Evolutionary conservation across 2,329 filamentous ascomycete species (phyloP).

Genomic region (Exophiala dermatitidis): DNA sequence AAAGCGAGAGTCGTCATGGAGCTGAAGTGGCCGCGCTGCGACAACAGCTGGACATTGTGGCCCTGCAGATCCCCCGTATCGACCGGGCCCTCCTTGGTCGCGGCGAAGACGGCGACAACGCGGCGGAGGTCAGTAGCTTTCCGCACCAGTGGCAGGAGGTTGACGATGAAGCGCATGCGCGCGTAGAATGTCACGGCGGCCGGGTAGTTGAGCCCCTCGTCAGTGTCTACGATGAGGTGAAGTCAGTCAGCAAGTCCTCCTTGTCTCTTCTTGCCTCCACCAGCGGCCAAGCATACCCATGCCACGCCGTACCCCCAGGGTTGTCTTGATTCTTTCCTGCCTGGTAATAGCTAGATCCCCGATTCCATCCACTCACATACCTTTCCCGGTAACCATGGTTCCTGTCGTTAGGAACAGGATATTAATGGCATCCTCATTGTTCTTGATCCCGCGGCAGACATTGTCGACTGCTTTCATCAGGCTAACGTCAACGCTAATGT

Average conservation of each 20-base stretch:
- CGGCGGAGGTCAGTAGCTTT: slow-evolving; percentile 44
- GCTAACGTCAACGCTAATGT: slow-evolving; percentile 45
- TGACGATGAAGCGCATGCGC: slow-evolving; percentile 32
- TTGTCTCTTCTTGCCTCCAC: too few species aligned
- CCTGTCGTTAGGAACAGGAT: slow-evolving; percentile 31
- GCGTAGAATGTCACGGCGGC: slow-evolving; percentile 30
- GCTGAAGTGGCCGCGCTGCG: slow-evolving; percentile 42
- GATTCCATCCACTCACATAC: slow-evolving; percentile 8
- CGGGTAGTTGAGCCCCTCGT: slow-evolving; percentile 28
- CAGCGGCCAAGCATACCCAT: too few species aligned
- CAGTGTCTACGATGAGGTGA: slow-evolving; percentile 25
- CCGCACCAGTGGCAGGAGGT: slow-evolving; percentile 39
- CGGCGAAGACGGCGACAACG: slow-evolving; percentile 50
- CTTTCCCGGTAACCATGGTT: slow-evolving; percentile 13
- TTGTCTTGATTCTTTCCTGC: too few species aligned
- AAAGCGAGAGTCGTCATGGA: slow-evolving; percentile 46
- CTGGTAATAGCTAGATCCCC: not conserved
- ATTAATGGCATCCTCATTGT: slow-evolving; percentile 29
- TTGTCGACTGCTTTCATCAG: slow-evolving; percentile 47
- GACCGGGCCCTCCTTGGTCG: slow-evolving; percentile 46
- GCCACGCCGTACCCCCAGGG: too few species aligned
- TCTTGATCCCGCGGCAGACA: slow-evolving; percentile 41
- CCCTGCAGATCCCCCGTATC: slow-evolving; percentile 38
- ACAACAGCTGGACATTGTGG: slow-evolving; percentile 25
- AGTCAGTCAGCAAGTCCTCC: too few species aligned